Evolutionary conservation across 768 basidiomycete genomes (phyloP).

Genomic region (Omphalotus guepiniiformis): DNA sequence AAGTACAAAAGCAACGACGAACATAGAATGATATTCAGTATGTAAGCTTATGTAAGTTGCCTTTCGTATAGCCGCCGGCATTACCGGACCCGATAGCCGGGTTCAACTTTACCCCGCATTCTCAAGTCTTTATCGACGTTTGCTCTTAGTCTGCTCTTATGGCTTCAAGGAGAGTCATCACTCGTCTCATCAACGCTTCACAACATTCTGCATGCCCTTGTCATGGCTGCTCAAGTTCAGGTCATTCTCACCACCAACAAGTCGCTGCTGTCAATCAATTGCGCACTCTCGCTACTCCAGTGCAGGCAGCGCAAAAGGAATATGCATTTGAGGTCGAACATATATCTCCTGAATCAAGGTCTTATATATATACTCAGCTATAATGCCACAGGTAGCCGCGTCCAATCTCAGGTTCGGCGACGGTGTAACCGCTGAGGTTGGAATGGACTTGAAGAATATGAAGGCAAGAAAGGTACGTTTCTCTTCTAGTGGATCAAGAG

Average conservation of each 20-base stretch:
- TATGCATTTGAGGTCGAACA: constrained; percentile 81
- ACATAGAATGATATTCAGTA: no score
- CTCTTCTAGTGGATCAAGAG: no score
- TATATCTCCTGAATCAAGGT: background rate
- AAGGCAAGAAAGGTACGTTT: constrained; percentile 70
- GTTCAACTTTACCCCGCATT: constrained; percentile 13
- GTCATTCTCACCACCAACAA: constrained; percentile 35
- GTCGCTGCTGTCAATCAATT: constrained; percentile 54
- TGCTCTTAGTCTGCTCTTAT: no score
- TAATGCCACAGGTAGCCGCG: constrained; percentile 68
- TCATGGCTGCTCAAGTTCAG: constrained; percentile 55
- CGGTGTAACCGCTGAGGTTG: constrained; percentile 86
- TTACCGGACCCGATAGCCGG: no score
- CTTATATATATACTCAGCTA: no score
- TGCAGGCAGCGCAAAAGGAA: constrained; percentile 70
- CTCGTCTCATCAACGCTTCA: constrained; percentile 71
- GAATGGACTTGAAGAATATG: constrained; percentile 94
- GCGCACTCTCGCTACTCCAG: constrained; percentile 74
- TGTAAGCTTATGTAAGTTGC: no score
- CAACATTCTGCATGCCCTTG: constrained; percentile 78
- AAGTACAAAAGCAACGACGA: no score
- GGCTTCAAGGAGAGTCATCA: constrained; percentile 57
- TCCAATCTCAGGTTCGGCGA: constrained; percentile 87
- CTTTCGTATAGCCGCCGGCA: no score
- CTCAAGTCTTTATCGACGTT: background rate